A percentile compares a stretch with the other conserved stretches of the same genome.
These are phyloP conservation scores for Cynanchum wilfordii DNA, from an alignment of 257 asterid species.

Conservation along the genomic window DNA sequence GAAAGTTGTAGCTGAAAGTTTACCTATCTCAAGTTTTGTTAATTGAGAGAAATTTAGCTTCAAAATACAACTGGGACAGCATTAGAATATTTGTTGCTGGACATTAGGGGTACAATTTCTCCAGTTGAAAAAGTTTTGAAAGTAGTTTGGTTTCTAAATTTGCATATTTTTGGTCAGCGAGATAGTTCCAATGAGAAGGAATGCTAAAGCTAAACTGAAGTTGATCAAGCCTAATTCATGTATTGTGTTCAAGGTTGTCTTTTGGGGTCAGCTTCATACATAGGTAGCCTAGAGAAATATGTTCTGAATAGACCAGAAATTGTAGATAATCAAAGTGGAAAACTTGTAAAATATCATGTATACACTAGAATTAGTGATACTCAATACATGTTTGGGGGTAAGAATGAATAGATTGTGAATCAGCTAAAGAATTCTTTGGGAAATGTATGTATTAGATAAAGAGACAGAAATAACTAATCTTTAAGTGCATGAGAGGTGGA, in stretches of 20 bases:
- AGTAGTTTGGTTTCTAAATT: background rate
- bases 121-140: background rate
- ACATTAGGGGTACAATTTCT: background rate
- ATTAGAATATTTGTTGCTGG: background rate
- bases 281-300: background rate
- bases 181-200: no score
- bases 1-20: background rate
- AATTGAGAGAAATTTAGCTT: background rate
- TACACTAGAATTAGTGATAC: background rate
- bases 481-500: background rate
- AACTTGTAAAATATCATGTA: background rate
- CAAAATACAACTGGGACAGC: background rate
- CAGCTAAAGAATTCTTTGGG: background rate
- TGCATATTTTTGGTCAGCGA: background rate
- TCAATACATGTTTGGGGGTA: background rate
- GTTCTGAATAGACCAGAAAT: background rate
- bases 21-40: background rate
- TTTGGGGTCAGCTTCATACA: background rate
- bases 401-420: background rate
- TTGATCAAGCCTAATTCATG: background rate
- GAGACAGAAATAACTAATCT: background rate
- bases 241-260: background rate
- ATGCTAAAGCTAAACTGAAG: background rate
- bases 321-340: background rate
- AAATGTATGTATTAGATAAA: background rate